Percentiles rank a stretch among this genome's conserved stretches.
These are phyloP conservation scores for Biscogniauxia marginata DNA, from an alignment of 2,329 filamentous ascomycete genomes.

Conservation along the genomic window DNA sequence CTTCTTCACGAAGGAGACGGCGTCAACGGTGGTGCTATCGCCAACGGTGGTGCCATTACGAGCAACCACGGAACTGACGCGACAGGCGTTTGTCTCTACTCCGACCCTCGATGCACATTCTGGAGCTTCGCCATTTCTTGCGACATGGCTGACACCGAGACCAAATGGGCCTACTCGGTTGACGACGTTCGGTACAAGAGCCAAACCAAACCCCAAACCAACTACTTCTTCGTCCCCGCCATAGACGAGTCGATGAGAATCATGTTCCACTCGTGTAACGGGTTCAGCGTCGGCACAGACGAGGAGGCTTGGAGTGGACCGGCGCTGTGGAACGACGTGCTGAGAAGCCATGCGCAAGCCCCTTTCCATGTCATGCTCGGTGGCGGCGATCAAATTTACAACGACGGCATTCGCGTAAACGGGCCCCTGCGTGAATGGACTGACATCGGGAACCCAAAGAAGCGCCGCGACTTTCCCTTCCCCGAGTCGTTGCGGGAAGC, in stretches of 20 bases:
- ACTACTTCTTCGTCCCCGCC: conserved; percentile 82
- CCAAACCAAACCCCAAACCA: conserved; percentile 56
- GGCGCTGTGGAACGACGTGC: conserved; percentile 92
- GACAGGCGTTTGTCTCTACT: conserved; percentile 60
- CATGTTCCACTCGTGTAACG: conserved; percentile 98
- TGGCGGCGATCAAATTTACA: conserved; percentile 95
- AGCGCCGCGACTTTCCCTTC: conserved; percentile 77
- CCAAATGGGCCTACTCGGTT: conserved; percentile 76
- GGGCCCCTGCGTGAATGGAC: conserved; percentile 84
- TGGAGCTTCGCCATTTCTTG: conserved; percentile 87
- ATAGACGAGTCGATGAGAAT: conserved; percentile 88
- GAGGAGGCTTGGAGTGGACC: conserved; percentile 84
- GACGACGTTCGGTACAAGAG: conserved; percentile 62
- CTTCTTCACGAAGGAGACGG: conserved; percentile 29
- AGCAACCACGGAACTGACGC: conserved; percentile 41
- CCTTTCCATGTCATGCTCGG: conserved; percentile 97
- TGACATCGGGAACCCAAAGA: conserved; percentile 75
- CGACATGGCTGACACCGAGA: conserved; percentile 68
- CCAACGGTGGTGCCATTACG: conserved; percentile 45
- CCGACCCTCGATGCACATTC: conserved; percentile 72
- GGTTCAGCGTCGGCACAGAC: conserved; percentile 76
- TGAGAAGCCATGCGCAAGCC: conserved; percentile 72
- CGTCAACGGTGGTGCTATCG: conserved; percentile 31
- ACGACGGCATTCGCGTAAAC: conserved; percentile 83
- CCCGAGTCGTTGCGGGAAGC: conserved; percentile 75